Percentiles rank a stretch among this genome's conserved stretches.
Evolutionary conservation across 2,329 filamentous ascomycete species (phyloP).

Genomic region (Chrysoporthe austroafricana): DNA sequence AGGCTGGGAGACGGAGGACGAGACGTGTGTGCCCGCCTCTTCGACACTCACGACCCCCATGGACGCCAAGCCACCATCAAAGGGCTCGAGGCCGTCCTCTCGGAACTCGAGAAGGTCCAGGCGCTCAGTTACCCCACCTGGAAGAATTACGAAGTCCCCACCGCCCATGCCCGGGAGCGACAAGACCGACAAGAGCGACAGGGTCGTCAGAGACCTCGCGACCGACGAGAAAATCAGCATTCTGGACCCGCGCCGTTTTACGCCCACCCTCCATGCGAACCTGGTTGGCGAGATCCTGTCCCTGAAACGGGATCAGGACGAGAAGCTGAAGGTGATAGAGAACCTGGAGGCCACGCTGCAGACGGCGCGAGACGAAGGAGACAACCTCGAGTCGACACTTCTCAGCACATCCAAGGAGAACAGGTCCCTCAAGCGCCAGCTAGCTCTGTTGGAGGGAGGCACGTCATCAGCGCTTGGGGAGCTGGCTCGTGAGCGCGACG

Average conservation of each 20-base stretch:
- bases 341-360: conserved; percentile 78
- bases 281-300: conserved; percentile 92
- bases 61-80: conserved; percentile 50
- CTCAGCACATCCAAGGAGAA: conserved; percentile 72
- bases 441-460: conserved; percentile 85
- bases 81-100: conserved; percentile 72
- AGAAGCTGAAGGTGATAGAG: conserved; percentile 85
- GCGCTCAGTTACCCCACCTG: conserved; percentile 68
- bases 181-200: conserved; percentile 50
- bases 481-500: conserved; percentile 82
- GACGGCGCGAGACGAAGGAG: conserved; percentile 72
- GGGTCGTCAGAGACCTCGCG: conserved; percentile 61
- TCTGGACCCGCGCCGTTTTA: conserved; percentile 89
- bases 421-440: conserved; percentile 79
- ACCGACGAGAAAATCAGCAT: conserved; percentile 73
- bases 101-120: conserved; percentile 64
- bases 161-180: conserved; percentile 49
- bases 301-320: conserved; percentile 86
- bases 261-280: conserved; percentile 91
- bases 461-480: conserved; percentile 85
- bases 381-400: conserved; percentile 66
- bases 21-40: conserved; percentile 59
- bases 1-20: conserved; percentile 66
- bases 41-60: conserved; percentile 70
- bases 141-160: conserved; percentile 61